Conservation (phyloP, 768 basidiomycete species). For the Candolleomyces eurysporus region DNA sequence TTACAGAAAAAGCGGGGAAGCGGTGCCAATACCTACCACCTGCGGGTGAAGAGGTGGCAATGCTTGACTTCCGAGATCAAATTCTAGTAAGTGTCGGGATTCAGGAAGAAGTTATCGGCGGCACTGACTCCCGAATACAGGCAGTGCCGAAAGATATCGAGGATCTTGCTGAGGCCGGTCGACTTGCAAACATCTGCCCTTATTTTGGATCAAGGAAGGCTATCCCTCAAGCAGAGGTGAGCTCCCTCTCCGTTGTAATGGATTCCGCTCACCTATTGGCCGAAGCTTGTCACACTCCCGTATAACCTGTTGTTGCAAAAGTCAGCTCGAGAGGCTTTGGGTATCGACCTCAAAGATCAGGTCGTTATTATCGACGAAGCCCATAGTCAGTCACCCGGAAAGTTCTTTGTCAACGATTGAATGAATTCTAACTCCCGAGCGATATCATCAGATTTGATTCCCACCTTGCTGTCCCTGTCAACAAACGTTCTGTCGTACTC, state of each 20-base stretch:
- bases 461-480: conserved; percentile 85
- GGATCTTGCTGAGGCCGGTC: conserved; percentile 77
- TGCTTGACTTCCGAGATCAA: conserved; percentile 86
- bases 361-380: conserved; percentile 94
- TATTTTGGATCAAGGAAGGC: conserved; percentile 91
- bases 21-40: conserved; percentile 79
- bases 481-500: conserved; percentile 60
- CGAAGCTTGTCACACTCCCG: conserved; percentile 84
- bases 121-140: conserved; percentile 34
- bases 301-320: conserved; percentile 90
- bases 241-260: conserved; percentile 11
- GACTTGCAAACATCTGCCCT: conserved; percentile 71
- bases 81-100: conserved; percentile 57
- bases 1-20: conserved; percentile 57
- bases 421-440: too few species aligned
- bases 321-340: conserved; percentile 80
- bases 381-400: conserved; percentile 65
- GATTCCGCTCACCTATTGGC: neutral
- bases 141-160: conserved; percentile 93
- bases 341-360: conserved; percentile 81
- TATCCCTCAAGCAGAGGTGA: conserved; percentile 87
- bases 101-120: neutral
- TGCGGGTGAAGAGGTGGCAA: conserved; percentile 59
- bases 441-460: conserved; percentile 68
- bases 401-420: neutral